Conservation (phyloP, 768 basidiomycete species). For the Phaeolepiota aurea region DNA sequence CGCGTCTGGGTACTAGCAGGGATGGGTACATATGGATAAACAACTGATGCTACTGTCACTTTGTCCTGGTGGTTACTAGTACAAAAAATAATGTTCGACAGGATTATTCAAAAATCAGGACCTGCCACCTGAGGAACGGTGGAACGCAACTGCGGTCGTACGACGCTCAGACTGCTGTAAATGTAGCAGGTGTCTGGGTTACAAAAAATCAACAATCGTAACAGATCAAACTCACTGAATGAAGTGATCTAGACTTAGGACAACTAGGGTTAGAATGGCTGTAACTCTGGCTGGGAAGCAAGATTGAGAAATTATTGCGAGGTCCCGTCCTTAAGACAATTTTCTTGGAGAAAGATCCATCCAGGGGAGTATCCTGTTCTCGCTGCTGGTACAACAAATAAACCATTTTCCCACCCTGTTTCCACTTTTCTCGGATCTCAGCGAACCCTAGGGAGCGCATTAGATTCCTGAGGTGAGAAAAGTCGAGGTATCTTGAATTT, state of each 20-base stretch:
- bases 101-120: background rate
- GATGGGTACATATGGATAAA: background rate
- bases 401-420: constrained; percentile 70
- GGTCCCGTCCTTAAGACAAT: constrained; percentile 46
- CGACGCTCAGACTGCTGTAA: background rate
- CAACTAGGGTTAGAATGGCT: too few species aligned
- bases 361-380: too few species aligned
- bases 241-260: too few species aligned
- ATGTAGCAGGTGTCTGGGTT: background rate
- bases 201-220: background rate
- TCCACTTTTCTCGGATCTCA: constrained; percentile 53
- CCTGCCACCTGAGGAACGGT: too few species aligned
- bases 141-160: background rate
- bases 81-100: background rate
- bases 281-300: constrained; percentile 19
- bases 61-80: background rate
- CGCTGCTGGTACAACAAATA: constrained; percentile 76
- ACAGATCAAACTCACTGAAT: background rate
- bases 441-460: constrained; percentile 61
- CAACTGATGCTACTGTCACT: background rate
- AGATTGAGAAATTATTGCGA: constrained; percentile 73
- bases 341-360: constrained; percentile 36
- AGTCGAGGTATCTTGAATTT: constrained; percentile 79
- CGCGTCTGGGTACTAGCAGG: background rate
- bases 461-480: constrained; percentile 44